Base-by-base conservation (phyloP, 2,329 filamentous ascomycete species). In the Zymoseptoria passerinii region DNA sequence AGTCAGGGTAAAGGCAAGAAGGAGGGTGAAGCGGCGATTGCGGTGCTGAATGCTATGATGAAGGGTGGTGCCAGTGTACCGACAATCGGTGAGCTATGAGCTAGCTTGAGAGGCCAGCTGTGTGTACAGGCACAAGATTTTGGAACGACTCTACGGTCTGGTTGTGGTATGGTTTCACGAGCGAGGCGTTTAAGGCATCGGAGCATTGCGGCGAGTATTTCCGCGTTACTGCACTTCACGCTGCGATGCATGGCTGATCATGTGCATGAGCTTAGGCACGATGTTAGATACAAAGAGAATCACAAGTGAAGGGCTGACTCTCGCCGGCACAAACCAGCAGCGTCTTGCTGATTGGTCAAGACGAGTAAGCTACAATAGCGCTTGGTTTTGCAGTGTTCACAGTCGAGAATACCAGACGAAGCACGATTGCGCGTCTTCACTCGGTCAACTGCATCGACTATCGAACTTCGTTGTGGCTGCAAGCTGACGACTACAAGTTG, bases 1-100 rank as follows among this genome's bases (percentile, higher is more conserved):
- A 61, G 61, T 9, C 59, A 51, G n/a, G 61, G 55, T 48, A 58
- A 58, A 2, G 58, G 58, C 19, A 63, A 63, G 54, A 57, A 54
- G 9, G 56, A 58, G 54, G 58, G 51, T 18, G 56, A 56, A 19
- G 59, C 57, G 23, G 55, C 48, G 28, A 58, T 55, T 27, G 59
- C 52, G 5, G 40, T 49, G 50, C 49, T 63, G 6, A 65, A 27
- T n/a, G 50, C 50, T n/a, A 52, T 44, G 35, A 44, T 44, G 35
- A 44, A 44, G 35, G 35, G 16, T 16, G 35, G 35, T 44, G 16
- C 10, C 1, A 44, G 35, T 16, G 35, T 44, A 16, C 35, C 35
- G 35, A 44, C 35, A 13, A 44, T 44, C n/a, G 35, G 35, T 44
- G 35, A 44, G 10, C 35, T 44, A 16, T 44, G 35, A 44, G 16